Evolutionary conservation across 2,329 filamentous ascomycete genomes (phyloP), one percentile per base, ranked within the genome.

Genomic region (Phaeosphaeria sp.): DNA sequence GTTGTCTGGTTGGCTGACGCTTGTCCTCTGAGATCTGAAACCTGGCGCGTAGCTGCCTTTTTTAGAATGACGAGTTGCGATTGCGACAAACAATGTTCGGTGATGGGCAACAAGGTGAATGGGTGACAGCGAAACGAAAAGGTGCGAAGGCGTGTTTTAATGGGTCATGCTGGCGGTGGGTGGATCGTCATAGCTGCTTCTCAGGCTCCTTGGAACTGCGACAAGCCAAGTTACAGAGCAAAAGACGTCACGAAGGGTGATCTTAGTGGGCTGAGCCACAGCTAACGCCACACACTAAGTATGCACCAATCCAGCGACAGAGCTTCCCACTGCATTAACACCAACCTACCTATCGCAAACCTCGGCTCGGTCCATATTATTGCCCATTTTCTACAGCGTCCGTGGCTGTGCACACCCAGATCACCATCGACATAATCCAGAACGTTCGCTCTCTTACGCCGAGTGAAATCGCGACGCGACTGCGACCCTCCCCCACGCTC

Each of bases 11-110:
- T 77, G 75, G 75, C 49, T 44, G 67, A 60, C 57, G 65, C 56
- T 63, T 63, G 44, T 50, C 47, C 49, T 55, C 51, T 51, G 57
- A 66, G 63, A 61, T 72, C 66, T 77, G 75, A 78, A 78, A 77
- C 75, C 30, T 7, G 72, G 73, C 74, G 74, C 73, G 67, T 72
- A 66, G 72, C 70, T 64, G 72, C 17, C 49, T 69, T 76, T 74
- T 69, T 67, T 70, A 74, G 74, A 77, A 71, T 51, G 66, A 45
- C 66, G 61, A 72, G 65, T n/a, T 66, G 63, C 63, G 59, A 64
- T 53, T 53, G 63, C 60, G 58, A 57, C 59, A 54, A 62, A 64
- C 56, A 57, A 57, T 30, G 36, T 27, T 30, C 39, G 30, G 36
- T 20, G 44, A 52, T 50, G 55, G 60, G 55, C 45, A 48, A 59